Evolutionary conservation across 345 rosid species (phyloP).

Genomic region (Salix koriyanagi): DNA sequence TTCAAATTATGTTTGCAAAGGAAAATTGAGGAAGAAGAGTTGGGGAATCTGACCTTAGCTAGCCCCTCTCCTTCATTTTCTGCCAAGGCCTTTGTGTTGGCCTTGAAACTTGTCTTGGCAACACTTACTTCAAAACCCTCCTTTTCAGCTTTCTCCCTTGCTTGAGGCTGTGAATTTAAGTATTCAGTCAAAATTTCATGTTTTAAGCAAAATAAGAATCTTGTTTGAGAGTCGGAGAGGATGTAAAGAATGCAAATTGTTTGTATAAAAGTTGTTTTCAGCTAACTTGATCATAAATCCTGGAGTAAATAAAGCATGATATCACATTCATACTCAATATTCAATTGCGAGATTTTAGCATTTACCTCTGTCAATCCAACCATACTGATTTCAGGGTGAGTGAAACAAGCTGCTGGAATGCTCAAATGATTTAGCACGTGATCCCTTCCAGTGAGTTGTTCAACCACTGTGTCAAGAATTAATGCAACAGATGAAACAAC

Average conservation of each 20-base stretch:
- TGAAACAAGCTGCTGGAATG: constrained; percentile 99
- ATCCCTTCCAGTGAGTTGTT: constrained; percentile 90
- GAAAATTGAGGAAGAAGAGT: constrained; percentile 1
- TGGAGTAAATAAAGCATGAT: neutral
- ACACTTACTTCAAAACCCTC: constrained; percentile 90
- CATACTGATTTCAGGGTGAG: constrained; percentile 99
- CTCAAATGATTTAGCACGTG: constrained; percentile 87
- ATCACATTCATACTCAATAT: neutral
- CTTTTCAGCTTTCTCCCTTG: constrained; percentile 83
- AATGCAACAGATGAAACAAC: constrained; percentile 13
- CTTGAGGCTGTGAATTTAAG: constrained; percentile 71
- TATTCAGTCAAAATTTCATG: constrained; percentile 10
- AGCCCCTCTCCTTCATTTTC: constrained; percentile 98
- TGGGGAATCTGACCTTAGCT: constrained; percentile 63
- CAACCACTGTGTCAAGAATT: constrained; percentile 60
- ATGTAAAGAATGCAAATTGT: neutral
- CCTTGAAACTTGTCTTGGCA: constrained; percentile 96
- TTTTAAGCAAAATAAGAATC: neutral
- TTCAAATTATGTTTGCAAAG: neutral
- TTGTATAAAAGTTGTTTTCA: neutral
- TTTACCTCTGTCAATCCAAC: constrained; percentile 95
- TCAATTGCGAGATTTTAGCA: constrained; percentile 4
- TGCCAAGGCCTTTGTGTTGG: constrained; percentile 96
- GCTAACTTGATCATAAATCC: neutral
- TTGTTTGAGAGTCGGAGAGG: neutral